These are phyloP conservation scores for Pseudoperonospora humuli DNA, from an alignment of 352 stramenopile species.

Conservation along the genomic window DNA sequence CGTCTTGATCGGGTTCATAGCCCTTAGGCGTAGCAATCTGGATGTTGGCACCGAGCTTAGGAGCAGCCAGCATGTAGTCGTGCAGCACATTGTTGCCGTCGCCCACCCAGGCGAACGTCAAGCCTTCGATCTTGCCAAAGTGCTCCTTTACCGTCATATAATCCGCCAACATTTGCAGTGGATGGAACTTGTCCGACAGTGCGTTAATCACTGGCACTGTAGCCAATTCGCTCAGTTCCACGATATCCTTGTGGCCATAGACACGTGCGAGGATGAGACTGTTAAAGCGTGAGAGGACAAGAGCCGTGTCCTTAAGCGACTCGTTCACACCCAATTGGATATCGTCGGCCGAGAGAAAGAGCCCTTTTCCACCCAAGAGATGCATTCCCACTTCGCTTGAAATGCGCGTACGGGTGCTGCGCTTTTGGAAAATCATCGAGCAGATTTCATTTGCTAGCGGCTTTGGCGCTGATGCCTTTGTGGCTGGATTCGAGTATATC, in stretches of 20 bases:
- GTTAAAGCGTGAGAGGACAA: slow-evolving; percentile 92
- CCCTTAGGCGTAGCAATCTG: slow-evolving; percentile 91
- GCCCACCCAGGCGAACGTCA: slow-evolving; percentile 96
- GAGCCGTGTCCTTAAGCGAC: slow-evolving; percentile 86
- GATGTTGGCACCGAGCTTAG: slow-evolving; percentile 83
- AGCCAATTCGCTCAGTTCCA: slow-evolving; percentile 85
- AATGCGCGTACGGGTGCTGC: slow-evolving; percentile 88
- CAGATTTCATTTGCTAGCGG: slow-evolving; percentile 70
- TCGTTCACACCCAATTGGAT: slow-evolving; percentile 98
- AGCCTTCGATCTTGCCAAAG: slow-evolving; percentile 79
- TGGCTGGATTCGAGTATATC: slow-evolving; percentile 47
- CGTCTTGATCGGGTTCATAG: slow-evolving; percentile 87
- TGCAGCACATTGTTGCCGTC: slow-evolving; percentile 98
- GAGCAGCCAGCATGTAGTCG: slow-evolving; percentile 94
- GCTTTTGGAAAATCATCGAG: slow-evolving; percentile 94
- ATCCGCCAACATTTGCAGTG: slow-evolving; percentile 96
- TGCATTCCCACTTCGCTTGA: slow-evolving; percentile 95
- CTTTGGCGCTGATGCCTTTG: slow-evolving; percentile 49
- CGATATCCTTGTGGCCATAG: slow-evolving; percentile 85
- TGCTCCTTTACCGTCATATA: slow-evolving; percentile 92
- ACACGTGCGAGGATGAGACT: slow-evolving; percentile 95
- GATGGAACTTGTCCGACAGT: slow-evolving; percentile 96
- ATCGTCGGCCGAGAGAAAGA: slow-evolving; percentile 96
- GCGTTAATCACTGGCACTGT: slow-evolving; percentile 97
- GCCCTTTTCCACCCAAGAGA: slow-evolving; percentile 91